Evolutionary conservation across 441 rosid genomes (phyloP), one percentile per base, ranked within the genome.

Genomic region (Populus hybrid): DNA sequence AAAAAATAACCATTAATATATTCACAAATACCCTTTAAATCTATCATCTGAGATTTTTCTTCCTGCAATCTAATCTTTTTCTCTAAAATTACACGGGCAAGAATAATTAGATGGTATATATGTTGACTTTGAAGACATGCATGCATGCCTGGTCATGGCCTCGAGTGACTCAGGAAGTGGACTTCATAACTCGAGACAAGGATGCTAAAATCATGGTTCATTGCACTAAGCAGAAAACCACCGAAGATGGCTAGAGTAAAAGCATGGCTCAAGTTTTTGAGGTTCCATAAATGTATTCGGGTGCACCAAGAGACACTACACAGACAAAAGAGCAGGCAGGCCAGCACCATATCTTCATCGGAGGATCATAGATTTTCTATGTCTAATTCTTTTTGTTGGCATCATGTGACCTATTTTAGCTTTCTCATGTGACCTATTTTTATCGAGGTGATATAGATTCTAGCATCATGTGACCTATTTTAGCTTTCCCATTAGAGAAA

Each of bases 221-320:
- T 69, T 76, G 81, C 72, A 83, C n/a, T 28, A 19, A 75, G 64
- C 79, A 68, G 16, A 16, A 76, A 74, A 72, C 79, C 75, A 36
- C 50, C 32, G 67, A 76, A 71, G 42, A 79, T 69, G 84, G 67
- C 38, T 64, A 81, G 61, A 77, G 42, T 38, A 30, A 32, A 67
- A 59, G 21, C 21, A 23, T 8, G 3, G 23, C 19, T 57, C 63
- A 57, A 19, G 63, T 19, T 40, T 40, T 40, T 23, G 34, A 18
- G 24, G 24, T 19, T 12, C 50, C 24, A 69, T 14, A 40, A 34
- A 16, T 32, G 5, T 30, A 69, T 26, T 7, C 14, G 35, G 38
- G 12, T 76, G 79, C 79, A 78, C 50, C 50, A 36, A 4, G 61
- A 78, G 40, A 71, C 79, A 67, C 2, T 14, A 10, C n/a, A 34